Evolutionary conservation across 768 basidiomycete species (phyloP), one percentile per base, ranked within the genome.

Genomic region (Hericium rajendrae): DNA sequence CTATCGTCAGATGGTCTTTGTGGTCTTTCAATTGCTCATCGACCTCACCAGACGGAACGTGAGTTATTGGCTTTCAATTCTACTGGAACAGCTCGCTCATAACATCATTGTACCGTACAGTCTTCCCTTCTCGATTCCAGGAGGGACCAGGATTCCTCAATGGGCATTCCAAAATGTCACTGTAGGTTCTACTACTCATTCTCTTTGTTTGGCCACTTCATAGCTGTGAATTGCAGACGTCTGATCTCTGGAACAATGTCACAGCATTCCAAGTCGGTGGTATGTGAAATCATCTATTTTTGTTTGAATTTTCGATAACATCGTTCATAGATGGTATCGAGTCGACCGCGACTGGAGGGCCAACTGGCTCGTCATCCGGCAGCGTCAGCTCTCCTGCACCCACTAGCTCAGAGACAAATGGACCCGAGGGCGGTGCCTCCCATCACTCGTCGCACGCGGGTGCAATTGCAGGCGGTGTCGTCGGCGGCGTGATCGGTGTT

Each of bases 381-480:
- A 22, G 20, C 20, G 16, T 26, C 49, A 37, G 49, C 49, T 22
- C 20, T 32, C 53, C 59, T n/a, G 62, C 61, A 28, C 62, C 66
- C 22, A 65, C 68, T 16, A 16, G 37, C 24, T 50, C 32, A 4
- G 16, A 50, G 2, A 28, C 50, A n/a, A 38, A 16, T 18, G 52
- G 32, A 16, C n/a, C 32, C 8, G 38, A 11, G 10, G 37, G 28
- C 52, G 18, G 38, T 13, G 38, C 13, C 28, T 38, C 52, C 1
- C 22, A 38, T 9, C 18, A 53, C 37, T 46, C 10, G 26, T 59
- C 59, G 13, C 70, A 80, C 61, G 74, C 79, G 2, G 83, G 83
- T 2, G 81, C 80, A 18, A 84, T 86, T 39, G 81, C 79, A 0
- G 85, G 84, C 41, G 84, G 85, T n/a, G 78, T 80, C 6, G 73